Evolutionary conservation across 306 rosid species (phyloP), one percentile per base, ranked within the genome.

Genomic region (Betula pendula): DNA sequence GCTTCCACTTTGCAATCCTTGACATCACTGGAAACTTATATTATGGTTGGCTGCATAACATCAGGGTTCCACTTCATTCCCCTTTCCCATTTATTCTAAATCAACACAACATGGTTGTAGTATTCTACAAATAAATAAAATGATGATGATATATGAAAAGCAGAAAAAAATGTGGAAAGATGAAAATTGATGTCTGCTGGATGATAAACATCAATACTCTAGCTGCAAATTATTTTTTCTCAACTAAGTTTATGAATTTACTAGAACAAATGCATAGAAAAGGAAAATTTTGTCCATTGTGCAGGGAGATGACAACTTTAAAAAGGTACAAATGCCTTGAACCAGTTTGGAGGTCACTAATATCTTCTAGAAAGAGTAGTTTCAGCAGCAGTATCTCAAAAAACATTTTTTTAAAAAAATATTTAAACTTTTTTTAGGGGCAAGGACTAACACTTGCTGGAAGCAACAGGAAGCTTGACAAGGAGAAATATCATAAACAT

Each of bases 1-100:
- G 82, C 92, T 91, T 92, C 98, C 99, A 96, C 88, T 77, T 91
- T 25, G 96, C 76, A 75, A 91, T 77, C 84, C 99, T 89, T 47
- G 99, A 96, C 99, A 96, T 96, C 84, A 75, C 85, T 81, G 58
- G 81, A 80, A 68, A 83, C 72, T 78, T 65, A 81, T 68, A 84
- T 77, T 78, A 68, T 14, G 75, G 73, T 78, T 66, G 66, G 77
- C 75, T 78, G 79, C 77, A 76, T 78, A 80, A 78, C 73, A 72
- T 81, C 68, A 81, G 72, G 73, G 25, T 62, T 79, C 77, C 65
- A 45, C 72, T 70, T 77, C 68, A 70, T 75, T 74, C 75, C 65
- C 80, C 85, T 81, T 76, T 58, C 44, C 70, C 70, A 76, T 45
- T 70, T 70, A 33, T 65, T 72, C 82, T 72, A 78, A 38, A 55